Conservation (phyloP, 352 stramenopile species). For the Globisporangium apiculatum region DNA sequence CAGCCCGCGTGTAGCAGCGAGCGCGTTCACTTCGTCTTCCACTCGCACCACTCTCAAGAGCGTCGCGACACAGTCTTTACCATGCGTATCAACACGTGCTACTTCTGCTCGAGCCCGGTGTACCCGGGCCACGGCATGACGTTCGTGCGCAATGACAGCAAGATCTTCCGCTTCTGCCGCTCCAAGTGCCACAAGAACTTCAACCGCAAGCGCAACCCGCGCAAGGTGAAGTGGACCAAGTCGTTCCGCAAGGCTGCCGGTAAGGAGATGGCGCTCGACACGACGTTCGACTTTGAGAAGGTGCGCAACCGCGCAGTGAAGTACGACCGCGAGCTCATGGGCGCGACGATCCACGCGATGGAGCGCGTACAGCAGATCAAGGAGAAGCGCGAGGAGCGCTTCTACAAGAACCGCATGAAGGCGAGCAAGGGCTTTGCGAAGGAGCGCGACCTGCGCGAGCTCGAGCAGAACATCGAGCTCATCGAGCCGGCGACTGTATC, state of each 20-base stretch:
- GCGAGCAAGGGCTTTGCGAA: slow-evolving; percentile 73
- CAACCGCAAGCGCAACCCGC: slow-evolving; percentile 99
- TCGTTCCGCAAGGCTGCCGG: slow-evolving; percentile 95
- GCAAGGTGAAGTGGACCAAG: slow-evolving; percentile 99
- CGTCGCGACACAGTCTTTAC: not conserved
- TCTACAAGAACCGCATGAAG: slow-evolving; percentile 98
- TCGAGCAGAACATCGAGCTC: slow-evolving; percentile 83
- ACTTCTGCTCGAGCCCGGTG: slow-evolving; percentile 99
- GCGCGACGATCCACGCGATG: slow-evolving; percentile 98
- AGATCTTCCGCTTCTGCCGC: slow-evolving; percentile 99
- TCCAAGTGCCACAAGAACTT: slow-evolving; percentile 99
- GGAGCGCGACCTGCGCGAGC: slow-evolving; percentile 69
- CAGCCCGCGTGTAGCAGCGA: no score
- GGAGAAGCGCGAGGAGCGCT: slow-evolving; percentile 92
- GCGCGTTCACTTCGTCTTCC: no score
- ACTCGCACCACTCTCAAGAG: no score
- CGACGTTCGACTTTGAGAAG: slow-evolving; percentile 99
- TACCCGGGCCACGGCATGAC: slow-evolving; percentile 99
- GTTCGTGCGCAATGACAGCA: slow-evolving; percentile 99
- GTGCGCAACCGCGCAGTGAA: slow-evolving; percentile 97
- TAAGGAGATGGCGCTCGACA: slow-evolving; percentile 99
- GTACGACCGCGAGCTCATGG: slow-evolving; percentile 99
- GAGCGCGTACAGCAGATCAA: slow-evolving; percentile 97
- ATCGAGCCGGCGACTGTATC: slow-evolving; percentile 67
- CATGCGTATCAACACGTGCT: slow-evolving; percentile 99